These are phyloP conservation scores for Saturnispora kantuleensis DNA, from an alignment of 805 yeast species.

Conservation along the genomic window DNA sequence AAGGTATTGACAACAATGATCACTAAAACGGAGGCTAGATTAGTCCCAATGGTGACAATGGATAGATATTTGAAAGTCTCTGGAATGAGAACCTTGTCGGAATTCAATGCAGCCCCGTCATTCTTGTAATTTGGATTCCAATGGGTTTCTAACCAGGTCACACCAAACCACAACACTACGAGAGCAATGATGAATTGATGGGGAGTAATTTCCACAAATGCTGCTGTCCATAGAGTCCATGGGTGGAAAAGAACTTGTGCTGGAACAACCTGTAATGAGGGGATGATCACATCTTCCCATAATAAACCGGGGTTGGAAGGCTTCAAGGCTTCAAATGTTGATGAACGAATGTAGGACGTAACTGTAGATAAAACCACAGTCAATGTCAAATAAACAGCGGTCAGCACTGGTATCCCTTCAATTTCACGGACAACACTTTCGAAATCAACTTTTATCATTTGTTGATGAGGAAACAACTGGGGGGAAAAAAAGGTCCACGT, in stretches of 20 bases:
- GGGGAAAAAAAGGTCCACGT: no score
- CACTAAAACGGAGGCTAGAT: slow-evolving; percentile 37
- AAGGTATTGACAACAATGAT: slow-evolving; percentile 23
- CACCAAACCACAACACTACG: slow-evolving; percentile 29
- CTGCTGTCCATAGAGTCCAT: slow-evolving; percentile 53
- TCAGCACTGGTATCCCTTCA: slow-evolving; percentile 13
- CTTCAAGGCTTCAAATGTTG: slow-evolving; percentile 22
- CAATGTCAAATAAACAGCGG: slow-evolving; percentile 34
- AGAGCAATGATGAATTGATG: slow-evolving; percentile 35
- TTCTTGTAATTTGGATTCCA: slow-evolving; percentile 29
- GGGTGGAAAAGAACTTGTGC: slow-evolving; percentile 44
- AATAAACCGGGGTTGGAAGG: slow-evolving; percentile 17
- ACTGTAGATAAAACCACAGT: slow-evolving; percentile 32
- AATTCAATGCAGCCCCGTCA: neutral
- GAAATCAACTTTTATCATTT: neutral
- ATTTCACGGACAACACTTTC: neutral
- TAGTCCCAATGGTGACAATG: slow-evolving; percentile 47
- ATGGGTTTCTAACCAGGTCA: slow-evolving; percentile 39
- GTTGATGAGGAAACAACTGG: neutral
- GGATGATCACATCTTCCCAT: slow-evolving; percentile 40
- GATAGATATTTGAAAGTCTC: slow-evolving; percentile 43
- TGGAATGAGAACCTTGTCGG: slow-evolving; percentile 13
- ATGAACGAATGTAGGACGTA: slow-evolving; percentile 34
- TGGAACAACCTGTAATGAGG: slow-evolving; percentile 53
- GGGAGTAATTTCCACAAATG: slow-evolving; percentile 51